A percentile compares a stretch with the other conserved stretches of the same genome.
Evolutionary conservation across 352 stramenopile genomes (phyloP).

Genomic region (Pythium brassicae): DNA sequence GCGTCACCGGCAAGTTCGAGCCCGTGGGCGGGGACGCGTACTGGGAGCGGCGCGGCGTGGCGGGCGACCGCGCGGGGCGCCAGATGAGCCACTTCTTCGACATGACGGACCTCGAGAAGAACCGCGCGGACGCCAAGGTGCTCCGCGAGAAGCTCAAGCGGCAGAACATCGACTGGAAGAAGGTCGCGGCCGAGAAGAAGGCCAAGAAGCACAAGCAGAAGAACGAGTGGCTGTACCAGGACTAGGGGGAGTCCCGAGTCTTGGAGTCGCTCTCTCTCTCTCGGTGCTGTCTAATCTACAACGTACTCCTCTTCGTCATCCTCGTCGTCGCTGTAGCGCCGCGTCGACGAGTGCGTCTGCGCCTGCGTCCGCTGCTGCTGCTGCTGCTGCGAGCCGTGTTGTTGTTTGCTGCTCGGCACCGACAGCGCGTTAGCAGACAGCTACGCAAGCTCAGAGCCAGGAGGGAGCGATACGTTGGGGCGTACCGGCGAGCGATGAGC

Average conservation of each 20-base stretch:
- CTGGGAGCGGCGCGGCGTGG: conserved; percentile 51
- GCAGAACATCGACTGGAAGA: conserved; percentile 87
- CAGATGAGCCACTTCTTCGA: conserved; percentile 89
- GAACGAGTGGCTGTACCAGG: conserved; percentile 83
- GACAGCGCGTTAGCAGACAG: not conserved
- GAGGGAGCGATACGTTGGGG: not conserved
- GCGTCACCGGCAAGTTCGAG: conserved; percentile 69
- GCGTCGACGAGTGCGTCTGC: not conserved
- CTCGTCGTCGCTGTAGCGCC: conserved; percentile 36
- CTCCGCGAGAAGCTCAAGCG: conserved; percentile 82
- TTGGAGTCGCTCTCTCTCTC: too few relatives aligned
- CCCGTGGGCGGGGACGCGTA: conserved; percentile 63
- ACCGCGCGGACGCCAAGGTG: conserved; percentile 67
- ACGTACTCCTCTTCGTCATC: conserved; percentile 72
- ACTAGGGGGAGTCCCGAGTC: too few relatives aligned
- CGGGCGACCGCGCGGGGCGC: conserved; percentile 63
- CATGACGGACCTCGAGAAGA: conserved; percentile 71
- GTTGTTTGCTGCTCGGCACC: conserved; percentile 21
- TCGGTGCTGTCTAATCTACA: conserved; percentile 51
- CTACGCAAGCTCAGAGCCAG: not conserved
- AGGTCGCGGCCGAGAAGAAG: conserved; percentile 82
- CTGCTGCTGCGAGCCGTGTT: conserved; percentile 24
- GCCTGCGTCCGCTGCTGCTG: conserved; percentile 7
- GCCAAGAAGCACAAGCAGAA: conserved; percentile 79
- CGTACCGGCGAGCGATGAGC: conserved; percentile 55